Base-by-base conservation (phyloP, 2,329 filamentous ascomycete species). In the Penicillium janthinellum region DNA sequence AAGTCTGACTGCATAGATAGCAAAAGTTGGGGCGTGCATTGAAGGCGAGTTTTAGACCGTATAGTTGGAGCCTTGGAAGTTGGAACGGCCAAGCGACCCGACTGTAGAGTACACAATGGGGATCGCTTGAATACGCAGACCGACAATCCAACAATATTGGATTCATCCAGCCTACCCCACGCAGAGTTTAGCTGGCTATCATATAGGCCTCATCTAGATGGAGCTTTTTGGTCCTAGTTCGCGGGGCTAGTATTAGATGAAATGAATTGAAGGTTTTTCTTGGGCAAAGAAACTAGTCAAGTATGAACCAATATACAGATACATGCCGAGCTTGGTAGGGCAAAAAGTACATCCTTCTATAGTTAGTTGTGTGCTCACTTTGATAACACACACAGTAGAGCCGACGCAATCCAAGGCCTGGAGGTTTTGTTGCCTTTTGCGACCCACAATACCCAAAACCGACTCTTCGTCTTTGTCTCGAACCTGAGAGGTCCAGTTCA, bases 1-100 rank as follows among this genome's bases (percentile, higher is more conserved):
- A 5, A 15, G 49, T 51, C 49, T 51, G 34, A 39, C 49, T 51
- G 49, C 49, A 51, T 50, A 8, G 12, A 39, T 50, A n/a, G 12
- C 31, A 50, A 28, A 17, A 38, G 8, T 35, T 34, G 5, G 34
- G 15, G 28, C 28, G 28, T 31, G 28, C 28, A 6, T 31, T 31
- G 6, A 31, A 8, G 34, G 14, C 22, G 42, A 45, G 7, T 8
- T n/a, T 20, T 14, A 31, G 28, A 7, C 7, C 5, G 28, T 31
- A 25, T 31, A 31, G 28, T 31, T 31, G 28, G 7, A 31, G 28
- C 28, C 6, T 31, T 31, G 28, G 28, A 25, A 25, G 25, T 25
- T 25, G 28, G 7, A 10, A 8, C 1, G 28, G 28, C 28, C 28
- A 31, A 31, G 28, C 28, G 28, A 31, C 28, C 20, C 20, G 20